Base-by-base conservation (phyloP, 768 basidiomycete genomes). In the Boletus subcaerulescens region DNA sequence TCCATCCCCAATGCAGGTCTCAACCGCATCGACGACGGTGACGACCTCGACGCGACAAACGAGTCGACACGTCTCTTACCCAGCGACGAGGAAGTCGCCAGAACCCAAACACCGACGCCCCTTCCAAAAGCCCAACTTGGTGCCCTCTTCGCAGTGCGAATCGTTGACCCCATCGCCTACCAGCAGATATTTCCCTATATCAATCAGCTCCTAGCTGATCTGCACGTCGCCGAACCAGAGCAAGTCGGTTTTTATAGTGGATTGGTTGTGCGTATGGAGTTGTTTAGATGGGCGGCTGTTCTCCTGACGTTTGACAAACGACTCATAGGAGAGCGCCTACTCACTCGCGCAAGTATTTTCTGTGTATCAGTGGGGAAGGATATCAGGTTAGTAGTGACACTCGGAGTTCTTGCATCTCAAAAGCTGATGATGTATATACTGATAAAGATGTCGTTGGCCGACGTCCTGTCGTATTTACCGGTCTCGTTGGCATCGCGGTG, bases 221-320 rank as follows among this genome's bases (percentile, higher is more conserved):
- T 87, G 1, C 70, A 77, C 50, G 61, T 85, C 31, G 81, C 83
- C 15, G 74, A 82, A 58, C 77, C 78, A 4, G 81, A 81, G 14
- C 74, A 74, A 53, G 78, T 85, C 18, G 86, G 85, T 2, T 81
- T 85, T 50, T 87, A 86, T 65, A 86, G 84, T 57, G 86, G 86
- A 14, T 48, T 86, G 38, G 80, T 85, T 52, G 84, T 84, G 43
- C 20, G 61, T 60, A n/a, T n/a, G 18, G 10, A 52, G 51, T 77
- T 62, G 2, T 40, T 29, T 26, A 12, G 13, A 38, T 22, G 54
- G 20, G 42, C 24, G 9, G 15, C 2, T 10, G 5, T 15, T 20
- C 13, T 17, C 26, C 5, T 26, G 36, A 1, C 33, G 2, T 17
- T 22, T 18, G n/a, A 22, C 10, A 17, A 32, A 38, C 3, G 15